Evolutionary conservation across 2,329 filamentous ascomycete genomes (phyloP).

Genomic region (Sporothrix sp.): DNA sequence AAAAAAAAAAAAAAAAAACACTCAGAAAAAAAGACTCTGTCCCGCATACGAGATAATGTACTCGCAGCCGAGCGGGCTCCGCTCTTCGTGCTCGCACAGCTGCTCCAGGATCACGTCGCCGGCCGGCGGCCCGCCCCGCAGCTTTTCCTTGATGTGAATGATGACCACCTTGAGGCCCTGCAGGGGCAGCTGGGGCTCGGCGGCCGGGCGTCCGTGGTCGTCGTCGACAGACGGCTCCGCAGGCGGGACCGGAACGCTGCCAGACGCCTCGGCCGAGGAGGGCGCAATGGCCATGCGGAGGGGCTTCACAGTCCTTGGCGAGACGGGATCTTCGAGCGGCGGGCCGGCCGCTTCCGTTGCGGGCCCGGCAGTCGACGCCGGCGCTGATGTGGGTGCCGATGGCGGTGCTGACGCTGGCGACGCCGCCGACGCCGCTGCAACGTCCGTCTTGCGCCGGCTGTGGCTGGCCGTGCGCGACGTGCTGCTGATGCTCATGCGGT

Average conservation of each 20-base stretch:
- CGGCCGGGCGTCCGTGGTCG: too few relatives aligned
- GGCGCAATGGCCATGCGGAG: constrained; percentile 12
- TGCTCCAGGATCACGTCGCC: constrained; percentile 61
- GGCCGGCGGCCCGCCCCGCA: constrained; percentile 58
- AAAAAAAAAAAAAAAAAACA: neutral
- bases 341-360: neutral
- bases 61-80: constrained; percentile 62
- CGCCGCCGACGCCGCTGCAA: constrained; percentile 18
- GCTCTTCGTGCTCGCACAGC: constrained; percentile 55
- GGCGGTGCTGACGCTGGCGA: neutral
- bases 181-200: constrained; percentile 42
- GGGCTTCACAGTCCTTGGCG: constrained; percentile 38
- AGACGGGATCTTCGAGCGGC: constrained; percentile 37
- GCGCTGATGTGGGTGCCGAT: neutral
- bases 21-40: constrained; percentile 45
- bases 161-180: constrained; percentile 70
- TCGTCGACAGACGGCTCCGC: neutral
- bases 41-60: constrained; percentile 65
- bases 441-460: constrained; percentile 14
- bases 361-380: too few relatives aligned
- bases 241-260: too few relatives aligned
- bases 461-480: constrained; percentile 8
- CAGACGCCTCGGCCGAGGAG: constrained; percentile 9
- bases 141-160: constrained; percentile 86
- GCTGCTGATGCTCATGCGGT: constrained; percentile 14